phyloP scores from a whole-genome alignment of 2,329 filamentous ascomycete genomes.

The Hawksworthiomyces lignivorus region DNA sequence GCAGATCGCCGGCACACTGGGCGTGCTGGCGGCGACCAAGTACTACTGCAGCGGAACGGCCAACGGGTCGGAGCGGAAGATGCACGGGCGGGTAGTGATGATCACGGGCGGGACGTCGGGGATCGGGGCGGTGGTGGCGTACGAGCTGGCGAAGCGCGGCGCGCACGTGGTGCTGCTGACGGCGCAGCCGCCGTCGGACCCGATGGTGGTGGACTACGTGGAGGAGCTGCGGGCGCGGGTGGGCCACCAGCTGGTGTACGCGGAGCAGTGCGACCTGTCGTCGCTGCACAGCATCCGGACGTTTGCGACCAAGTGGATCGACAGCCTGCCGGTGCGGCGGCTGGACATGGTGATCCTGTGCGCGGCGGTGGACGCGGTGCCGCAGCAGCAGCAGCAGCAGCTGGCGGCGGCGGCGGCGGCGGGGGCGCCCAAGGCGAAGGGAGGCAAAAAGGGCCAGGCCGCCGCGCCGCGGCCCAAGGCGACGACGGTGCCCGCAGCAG shows the following conservation, averaged over 20 bases:
- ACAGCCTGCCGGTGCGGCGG: slow-evolving; percentile 81
- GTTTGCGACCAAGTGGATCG: slow-evolving; percentile 97
- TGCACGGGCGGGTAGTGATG: slow-evolving; percentile 92
- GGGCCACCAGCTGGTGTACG: slow-evolving; percentile 82
- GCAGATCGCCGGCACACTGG: slow-evolving; percentile 29
- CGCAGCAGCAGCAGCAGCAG: too few relatives aligned
- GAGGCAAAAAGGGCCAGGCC: slow-evolving; percentile 27
- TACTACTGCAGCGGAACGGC: slow-evolving; percentile 66
- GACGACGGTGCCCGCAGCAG: slow-evolving; percentile 52
- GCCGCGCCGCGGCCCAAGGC: slow-evolving; percentile 36
- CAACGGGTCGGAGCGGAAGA: slow-evolving; percentile 69
- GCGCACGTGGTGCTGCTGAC: slow-evolving; percentile 89
- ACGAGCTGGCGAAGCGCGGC: slow-evolving; percentile 69
- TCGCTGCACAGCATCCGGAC: slow-evolving; percentile 84
- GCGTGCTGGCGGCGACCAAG: slow-evolving; percentile 49
- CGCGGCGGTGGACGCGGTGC: slow-evolving; percentile 42
- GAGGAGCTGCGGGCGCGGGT: slow-evolving; percentile 73
- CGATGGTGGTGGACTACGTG: slow-evolving; percentile 88
- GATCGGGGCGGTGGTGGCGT: slow-evolving; percentile 71
- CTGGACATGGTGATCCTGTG: slow-evolving; percentile 89
- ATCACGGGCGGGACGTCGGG: slow-evolving; percentile 93
- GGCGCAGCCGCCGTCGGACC: slow-evolving; percentile 69
- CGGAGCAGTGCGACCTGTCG: slow-evolving; percentile 85
- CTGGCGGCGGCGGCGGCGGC: too few relatives aligned
- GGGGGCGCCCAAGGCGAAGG: too few relatives aligned